Conservation (phyloP, 2,329 filamentous ascomycete species). For the Xylariaceae sp. region DNA sequence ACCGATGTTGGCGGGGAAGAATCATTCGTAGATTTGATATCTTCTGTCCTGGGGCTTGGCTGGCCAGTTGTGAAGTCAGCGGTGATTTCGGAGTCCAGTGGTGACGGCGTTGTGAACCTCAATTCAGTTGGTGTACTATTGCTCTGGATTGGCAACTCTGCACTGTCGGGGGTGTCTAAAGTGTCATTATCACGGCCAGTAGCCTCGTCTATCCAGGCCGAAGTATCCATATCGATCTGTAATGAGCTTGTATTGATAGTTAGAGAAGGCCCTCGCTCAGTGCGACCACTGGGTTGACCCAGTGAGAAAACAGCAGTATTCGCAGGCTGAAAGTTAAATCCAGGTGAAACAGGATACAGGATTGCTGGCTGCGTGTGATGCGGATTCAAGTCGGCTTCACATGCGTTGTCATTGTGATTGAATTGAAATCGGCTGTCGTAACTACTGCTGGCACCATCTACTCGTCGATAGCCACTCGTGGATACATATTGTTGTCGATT, state of each 20-base stretch:
- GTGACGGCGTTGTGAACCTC: too few relatives aligned
- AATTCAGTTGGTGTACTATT: too few relatives aligned
- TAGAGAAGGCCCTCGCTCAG: neutral
- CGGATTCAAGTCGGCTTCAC: neutral
- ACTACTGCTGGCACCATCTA: neutral
- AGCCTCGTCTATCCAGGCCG: neutral
- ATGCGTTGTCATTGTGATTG: neutral
- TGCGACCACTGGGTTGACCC: neutral
- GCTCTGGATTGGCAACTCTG: too few relatives aligned
- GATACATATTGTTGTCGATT: neutral
- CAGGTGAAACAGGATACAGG: too few relatives aligned
- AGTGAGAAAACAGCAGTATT: neutral
- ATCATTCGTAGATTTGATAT: neutral
- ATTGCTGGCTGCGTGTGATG: neutral
- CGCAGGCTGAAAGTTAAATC: too few relatives aligned
- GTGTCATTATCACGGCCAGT: neutral
- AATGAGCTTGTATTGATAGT: constrained; percentile 1
- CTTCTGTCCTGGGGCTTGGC: neutral
- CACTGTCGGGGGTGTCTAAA: neutral
- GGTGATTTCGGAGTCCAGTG: too few relatives aligned
- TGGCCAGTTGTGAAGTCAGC: too few relatives aligned
- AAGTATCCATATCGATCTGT: neutral
- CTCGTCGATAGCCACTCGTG: neutral
- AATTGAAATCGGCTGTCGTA: neutral
- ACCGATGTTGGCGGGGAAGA: neutral